phyloP scores from a whole-genome alignment of 331 rosid species.

The Telfairia occidentalis region DNA sequence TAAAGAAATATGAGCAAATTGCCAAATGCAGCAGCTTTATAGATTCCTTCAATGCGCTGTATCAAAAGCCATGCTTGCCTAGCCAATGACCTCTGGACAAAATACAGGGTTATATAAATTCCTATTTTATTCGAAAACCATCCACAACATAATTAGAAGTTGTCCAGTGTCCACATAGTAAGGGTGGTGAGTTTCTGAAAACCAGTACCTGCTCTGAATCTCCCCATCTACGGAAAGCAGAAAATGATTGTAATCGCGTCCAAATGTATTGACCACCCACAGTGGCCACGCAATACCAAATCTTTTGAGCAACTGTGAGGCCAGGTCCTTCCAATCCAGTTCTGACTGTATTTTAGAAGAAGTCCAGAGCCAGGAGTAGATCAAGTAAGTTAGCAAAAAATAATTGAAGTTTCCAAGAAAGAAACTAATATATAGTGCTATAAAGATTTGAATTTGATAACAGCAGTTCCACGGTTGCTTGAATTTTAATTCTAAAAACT shows the following conservation, averaged over 20 bases:
- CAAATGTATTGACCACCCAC: constrained; percentile 97
- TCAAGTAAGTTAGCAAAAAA: neutral
- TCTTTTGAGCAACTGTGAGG: constrained; percentile 75
- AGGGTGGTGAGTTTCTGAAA: constrained; percentile 5
- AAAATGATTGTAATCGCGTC: constrained; percentile 88
- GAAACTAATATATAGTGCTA: neutral
- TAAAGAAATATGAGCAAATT: constrained; percentile 89
- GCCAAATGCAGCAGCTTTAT: constrained; percentile 93
- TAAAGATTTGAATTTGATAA: neutral
- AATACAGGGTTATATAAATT: constrained; percentile 11
- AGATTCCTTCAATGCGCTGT: constrained; percentile 82
- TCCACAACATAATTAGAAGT: constrained; percentile 7
- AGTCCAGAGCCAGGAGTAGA: constrained; percentile 12
- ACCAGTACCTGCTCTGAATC: constrained; percentile 88
- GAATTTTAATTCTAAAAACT: neutral
- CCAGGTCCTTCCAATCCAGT: constrained; percentile 97
- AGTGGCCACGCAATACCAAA: constrained; percentile 83
- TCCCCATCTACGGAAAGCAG: constrained; percentile 99
- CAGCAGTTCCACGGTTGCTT: neutral
- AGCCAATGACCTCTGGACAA: constrained; percentile 71
- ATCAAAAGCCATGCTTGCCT: constrained; percentile 72
- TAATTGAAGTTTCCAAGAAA: neutral
- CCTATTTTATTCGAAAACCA: constrained; percentile 6
- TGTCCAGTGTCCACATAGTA: neutral
- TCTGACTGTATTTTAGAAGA: constrained; percentile 48